Evolutionary conservation across 257 asterid genomes (phyloP).

Genomic region (Solanum raphanifolium): DNA sequence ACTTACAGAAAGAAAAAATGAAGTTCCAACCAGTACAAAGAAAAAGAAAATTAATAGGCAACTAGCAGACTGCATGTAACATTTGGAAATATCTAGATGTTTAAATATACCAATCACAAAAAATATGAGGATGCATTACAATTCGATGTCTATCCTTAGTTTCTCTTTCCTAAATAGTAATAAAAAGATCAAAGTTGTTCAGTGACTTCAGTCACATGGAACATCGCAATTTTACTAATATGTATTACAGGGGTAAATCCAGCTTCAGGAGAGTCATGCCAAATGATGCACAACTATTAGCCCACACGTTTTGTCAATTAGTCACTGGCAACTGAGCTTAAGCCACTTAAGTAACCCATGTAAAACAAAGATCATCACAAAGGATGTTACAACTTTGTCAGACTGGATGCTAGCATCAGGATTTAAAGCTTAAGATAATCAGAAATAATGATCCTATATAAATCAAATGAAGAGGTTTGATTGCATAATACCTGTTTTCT

Average conservation of each 20-base stretch:
- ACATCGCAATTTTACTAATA: neutral
- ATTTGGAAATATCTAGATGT: neutral
- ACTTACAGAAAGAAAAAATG: neutral
- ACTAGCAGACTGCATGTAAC: neutral
- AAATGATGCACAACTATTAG: neutral
- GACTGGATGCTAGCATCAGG: neutral
- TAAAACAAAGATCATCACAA: neutral
- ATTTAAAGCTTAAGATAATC: slow-evolving; percentile 6
- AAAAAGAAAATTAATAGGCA: neutral
- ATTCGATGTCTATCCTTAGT: neutral
- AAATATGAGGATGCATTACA: neutral
- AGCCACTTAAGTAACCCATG: slow-evolving; percentile 13
- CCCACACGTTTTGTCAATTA: neutral
- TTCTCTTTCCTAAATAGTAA: neutral
- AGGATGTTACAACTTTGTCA: neutral
- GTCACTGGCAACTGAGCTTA: slow-evolving; percentile 3
- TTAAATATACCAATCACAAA: neutral
- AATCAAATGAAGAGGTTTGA: slow-evolving; percentile 1
- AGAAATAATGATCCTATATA: slow-evolving; percentile 5
- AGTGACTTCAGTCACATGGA: neutral
- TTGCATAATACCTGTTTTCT: slow-evolving; percentile 41
- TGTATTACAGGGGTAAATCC: neutral
- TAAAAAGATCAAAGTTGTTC: neutral
- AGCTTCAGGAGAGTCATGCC: neutral
- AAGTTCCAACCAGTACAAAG: neutral